These are phyloP conservation scores for Fusarium beomiforme DNA, from an alignment of 2,329 filamentous ascomycete genomes.

Conservation along the genomic window DNA sequence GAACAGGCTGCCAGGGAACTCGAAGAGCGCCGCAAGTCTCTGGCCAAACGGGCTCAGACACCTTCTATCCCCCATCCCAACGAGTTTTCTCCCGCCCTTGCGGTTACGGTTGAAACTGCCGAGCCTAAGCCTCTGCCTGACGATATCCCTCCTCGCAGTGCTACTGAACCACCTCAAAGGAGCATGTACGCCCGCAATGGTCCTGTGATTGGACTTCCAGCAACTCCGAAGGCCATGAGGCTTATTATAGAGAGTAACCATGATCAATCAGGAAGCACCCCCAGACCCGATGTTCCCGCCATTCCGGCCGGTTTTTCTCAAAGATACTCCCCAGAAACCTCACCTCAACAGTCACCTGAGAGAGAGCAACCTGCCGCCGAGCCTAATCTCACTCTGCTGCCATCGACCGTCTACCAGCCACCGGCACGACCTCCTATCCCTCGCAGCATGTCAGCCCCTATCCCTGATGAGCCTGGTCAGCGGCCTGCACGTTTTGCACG, in stretches of 20 bases:
- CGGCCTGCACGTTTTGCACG: slow-evolving; percentile 44
- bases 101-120: slow-evolving; percentile 54
- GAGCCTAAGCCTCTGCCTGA: slow-evolving; percentile 53
- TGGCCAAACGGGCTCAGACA: slow-evolving; percentile 81
- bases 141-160: slow-evolving; percentile 67
- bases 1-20: slow-evolving; percentile 84
- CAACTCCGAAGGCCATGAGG: slow-evolving; percentile 91
- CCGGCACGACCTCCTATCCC: slow-evolving; percentile 60
- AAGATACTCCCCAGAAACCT: slow-evolving; percentile 52
- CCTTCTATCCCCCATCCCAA: slow-evolving; percentile 82
- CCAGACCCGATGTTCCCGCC: slow-evolving; percentile 65
- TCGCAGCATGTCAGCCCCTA: slow-evolving; percentile 70
- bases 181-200: slow-evolving; percentile 61
- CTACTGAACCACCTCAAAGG: slow-evolving; percentile 68
- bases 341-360: slow-evolving; percentile 50
- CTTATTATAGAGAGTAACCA: slow-evolving; percentile 74
- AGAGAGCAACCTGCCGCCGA: slow-evolving; percentile 42
- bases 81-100: slow-evolving; percentile 52
- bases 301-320: slow-evolving; percentile 61
- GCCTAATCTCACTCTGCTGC: slow-evolving; percentile 58
- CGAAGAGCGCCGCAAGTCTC: slow-evolving; percentile 85
- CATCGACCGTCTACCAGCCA: slow-evolving; percentile 69
- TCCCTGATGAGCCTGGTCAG: slow-evolving; percentile 52
- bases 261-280: slow-evolving; percentile 46
- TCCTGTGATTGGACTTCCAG: slow-evolving; percentile 80